Evolutionary conservation across 1,284 basidiomycete genomes (phyloP), one percentile per base, ranked within the genome.

Genomic region (Tilletia setariae): DNA sequence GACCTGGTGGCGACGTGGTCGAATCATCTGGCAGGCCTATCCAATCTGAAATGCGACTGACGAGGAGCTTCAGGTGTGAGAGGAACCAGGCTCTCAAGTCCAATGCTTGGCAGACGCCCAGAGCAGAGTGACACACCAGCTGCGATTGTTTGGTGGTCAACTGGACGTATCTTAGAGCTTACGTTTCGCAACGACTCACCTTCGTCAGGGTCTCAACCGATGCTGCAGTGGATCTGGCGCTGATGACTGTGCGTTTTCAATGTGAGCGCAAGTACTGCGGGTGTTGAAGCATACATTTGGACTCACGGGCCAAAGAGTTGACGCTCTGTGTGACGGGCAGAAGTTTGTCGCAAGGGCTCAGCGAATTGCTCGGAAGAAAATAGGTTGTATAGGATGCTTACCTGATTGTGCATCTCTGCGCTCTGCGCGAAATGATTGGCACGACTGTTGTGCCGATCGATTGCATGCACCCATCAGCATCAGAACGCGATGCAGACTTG

Each of bases 361-460:
- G 16, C 16, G 32, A 16, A 3, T 23, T 19, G 32, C 21, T 61
- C 32, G 19, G 15, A 61, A 21, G 15, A 19, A 23, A 61, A 23
- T 19, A 61, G 56, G 21, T 23, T n/a, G 30, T 13, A 62, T 25
- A 62, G 21, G 21, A 40, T 6, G 35, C 35, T 40, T 11, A 40
- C 35, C 35, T 40, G 64, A 19, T 66, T 66, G 13, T 66, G 64
- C 59, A 56, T 53, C 46, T 66, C 64, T 28, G 64, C 64, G n/a
- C 46, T 28, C 46, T 66, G 64, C n/a, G 51, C 64, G 28, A 66
- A 66, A 28, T 66, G 64, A 35, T 43, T 43, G 30, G 64, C 64
- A 11, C 64, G 64, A 21, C 46, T 64, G 40, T 2, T 19, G 35
- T 40, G 4, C 42, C 4, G 21, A 25, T 62, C 32, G 16, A 16